Evolutionary conservation across 805 yeast species (phyloP).

Genomic region (Saturnispora zaruensis): DNA sequence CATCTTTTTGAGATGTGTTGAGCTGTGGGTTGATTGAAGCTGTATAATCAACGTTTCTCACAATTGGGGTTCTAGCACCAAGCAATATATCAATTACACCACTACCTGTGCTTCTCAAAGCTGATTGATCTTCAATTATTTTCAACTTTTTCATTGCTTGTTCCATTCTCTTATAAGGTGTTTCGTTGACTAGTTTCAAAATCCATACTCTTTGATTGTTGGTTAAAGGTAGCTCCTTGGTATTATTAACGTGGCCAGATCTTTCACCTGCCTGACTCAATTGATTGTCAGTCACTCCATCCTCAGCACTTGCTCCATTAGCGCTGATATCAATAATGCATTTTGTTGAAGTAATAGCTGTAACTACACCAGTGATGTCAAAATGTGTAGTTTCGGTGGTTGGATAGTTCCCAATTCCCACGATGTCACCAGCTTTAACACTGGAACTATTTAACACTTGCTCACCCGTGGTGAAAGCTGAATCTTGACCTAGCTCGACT

Average conservation of each 20-base stretch:
- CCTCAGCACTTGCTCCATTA: background rate
- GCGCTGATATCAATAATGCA: slow-evolving; percentile 48
- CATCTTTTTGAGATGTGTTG: slow-evolving; percentile 64
- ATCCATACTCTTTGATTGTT: slow-evolving; percentile 44
- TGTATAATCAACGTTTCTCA: background rate
- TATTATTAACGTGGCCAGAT: background rate
- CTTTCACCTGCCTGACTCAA: slow-evolving; percentile 2
- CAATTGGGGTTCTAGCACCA: slow-evolving; percentile 32
- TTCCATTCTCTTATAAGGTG: slow-evolving; percentile 72
- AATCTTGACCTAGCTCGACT: slow-evolving; percentile 48
- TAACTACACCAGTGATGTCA: slow-evolving; percentile 56
- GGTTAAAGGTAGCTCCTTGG: background rate
- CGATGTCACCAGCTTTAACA: slow-evolving; percentile 58
- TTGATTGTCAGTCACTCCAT: background rate
- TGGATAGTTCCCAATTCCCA: slow-evolving; percentile 45
- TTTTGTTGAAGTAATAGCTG: slow-evolving; percentile 37
- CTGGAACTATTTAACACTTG: slow-evolving; percentile 15
- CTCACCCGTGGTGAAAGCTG: slow-evolving; percentile 20
- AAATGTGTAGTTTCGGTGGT: slow-evolving; percentile 17
- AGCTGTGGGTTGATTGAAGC: slow-evolving; percentile 36
- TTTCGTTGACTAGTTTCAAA: slow-evolving; percentile 55
- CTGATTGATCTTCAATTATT: slow-evolving; percentile 33
- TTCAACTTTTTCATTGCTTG: slow-evolving; percentile 60
- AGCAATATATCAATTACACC: slow-evolving; percentile 37
- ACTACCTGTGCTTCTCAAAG: slow-evolving; percentile 20